Percentiles rank a stretch among this genome's conserved stretches.
Conservation (phyloP, 2,329 filamentous ascomycete genomes). For the Microdochium bolleyi region DNA sequence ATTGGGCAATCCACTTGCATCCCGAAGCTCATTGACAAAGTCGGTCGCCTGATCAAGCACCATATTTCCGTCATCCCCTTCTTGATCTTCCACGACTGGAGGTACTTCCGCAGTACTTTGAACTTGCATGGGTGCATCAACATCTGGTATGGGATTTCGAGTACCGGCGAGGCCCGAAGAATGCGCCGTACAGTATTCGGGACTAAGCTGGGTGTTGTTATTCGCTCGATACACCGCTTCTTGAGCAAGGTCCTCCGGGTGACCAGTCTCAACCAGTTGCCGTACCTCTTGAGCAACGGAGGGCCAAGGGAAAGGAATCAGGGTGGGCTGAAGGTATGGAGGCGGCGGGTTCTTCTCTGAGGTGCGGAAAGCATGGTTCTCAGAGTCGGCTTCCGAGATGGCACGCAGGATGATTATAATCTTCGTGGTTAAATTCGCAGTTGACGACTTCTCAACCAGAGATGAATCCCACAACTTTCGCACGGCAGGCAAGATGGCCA, state of each 20-base stretch:
- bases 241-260: constrained; percentile 49
- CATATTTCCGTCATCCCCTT: constrained; percentile 17
- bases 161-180: constrained; percentile 46
- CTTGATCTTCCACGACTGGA: constrained; percentile 15
- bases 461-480: constrained; percentile 77
- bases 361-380: constrained; percentile 56
- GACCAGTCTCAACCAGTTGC: constrained; percentile 22
- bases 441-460: constrained; percentile 70
- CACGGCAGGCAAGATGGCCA: constrained; percentile 69
- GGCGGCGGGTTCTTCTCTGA: constrained; percentile 35
- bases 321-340: constrained; percentile 33
- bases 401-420: constrained; percentile 78
- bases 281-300: constrained; percentile 17
- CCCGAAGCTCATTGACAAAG: constrained; percentile 10
- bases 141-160: constrained; percentile 59
- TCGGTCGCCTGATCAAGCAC: constrained; percentile 17
- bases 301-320: constrained; percentile 38
- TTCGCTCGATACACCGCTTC: constrained; percentile 82
- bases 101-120: constrained; percentile 9
- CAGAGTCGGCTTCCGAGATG: constrained; percentile 69
- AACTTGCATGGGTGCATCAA: constrained; percentile 29
- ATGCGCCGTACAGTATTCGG: constrained; percentile 69
- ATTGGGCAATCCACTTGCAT: background rate
- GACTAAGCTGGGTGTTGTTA: constrained; percentile 50
- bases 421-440: constrained; percentile 63